Evolutionary conservation across 2,329 filamentous ascomycete genomes (phyloP), one percentile per base, ranked within the genome.

Genomic region (Paracoccidioides lutzii): DNA sequence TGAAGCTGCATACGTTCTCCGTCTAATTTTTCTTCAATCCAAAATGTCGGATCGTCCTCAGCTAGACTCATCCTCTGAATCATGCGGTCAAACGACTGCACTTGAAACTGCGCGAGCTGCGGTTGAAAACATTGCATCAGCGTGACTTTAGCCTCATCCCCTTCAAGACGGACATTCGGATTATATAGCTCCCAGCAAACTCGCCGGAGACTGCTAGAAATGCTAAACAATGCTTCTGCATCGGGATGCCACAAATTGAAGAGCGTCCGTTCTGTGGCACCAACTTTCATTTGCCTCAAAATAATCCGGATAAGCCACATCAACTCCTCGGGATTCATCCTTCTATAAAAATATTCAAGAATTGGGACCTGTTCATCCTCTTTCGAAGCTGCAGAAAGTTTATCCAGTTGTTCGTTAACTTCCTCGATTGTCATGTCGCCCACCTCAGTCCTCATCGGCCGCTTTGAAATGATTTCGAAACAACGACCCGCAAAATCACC

Each of bases 21-120:
- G 62, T 98, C 93, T 7, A 98, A 76, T 70, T 98, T 98, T 72
- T 98, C 93, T 69, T 98, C 93, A 50, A 97, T 93, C 90, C 90
- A 97, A 66, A 94, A 98, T 7, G 86, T 82, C 0, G 79, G 76
- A 53, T 94, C 84, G 0, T 88, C 83, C 30, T 84, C 80, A 0
- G 81, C 84, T 0, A 79, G 76, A 2, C 81, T 80, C 71, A 85
- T 81, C 46, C 74, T 83, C 15, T 81, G 76, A 1, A 94, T 82
- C 80, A 94, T 88, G 65, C 83, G 87, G 55, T 89, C 81, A 62
- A 95, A 88, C 0, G 84, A 83, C 38, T 87, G 81, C 77, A 87
- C 87, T 68, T 96, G 89, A 60, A 95, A 96, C 60, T 93, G 87
- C 4, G 93, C 93, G 40, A 98, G 78, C 69, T 97, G 93, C 5